Percentiles rank a stretch among this genome's conserved stretches.
These are phyloP conservation scores for Colletotrichum endophyticum DNA, from an alignment of 2,329 filamentous ascomycete genomes.

Conservation along the genomic window DNA sequence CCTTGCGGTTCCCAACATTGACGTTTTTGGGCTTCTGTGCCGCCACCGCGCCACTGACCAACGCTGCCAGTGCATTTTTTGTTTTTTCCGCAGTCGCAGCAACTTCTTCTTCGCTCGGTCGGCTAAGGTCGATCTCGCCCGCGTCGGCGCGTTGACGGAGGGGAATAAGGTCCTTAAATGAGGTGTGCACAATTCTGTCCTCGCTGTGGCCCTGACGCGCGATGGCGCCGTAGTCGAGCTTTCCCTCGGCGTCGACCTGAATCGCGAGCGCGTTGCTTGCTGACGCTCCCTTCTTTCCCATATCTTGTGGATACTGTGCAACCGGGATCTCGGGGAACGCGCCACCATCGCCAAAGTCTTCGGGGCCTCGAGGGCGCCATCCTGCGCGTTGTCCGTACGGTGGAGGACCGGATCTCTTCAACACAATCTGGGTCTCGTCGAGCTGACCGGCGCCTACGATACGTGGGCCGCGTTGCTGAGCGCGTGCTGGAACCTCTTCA, in stretches of 20 bases:
- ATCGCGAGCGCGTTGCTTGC: slow-evolving; percentile 89
- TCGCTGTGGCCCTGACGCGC: slow-evolving; percentile 87
- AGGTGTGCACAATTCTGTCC: slow-evolving; percentile 85
- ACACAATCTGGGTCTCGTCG: slow-evolving; percentile 83
- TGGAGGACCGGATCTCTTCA: slow-evolving; percentile 84
- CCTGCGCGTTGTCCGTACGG: slow-evolving; percentile 84
- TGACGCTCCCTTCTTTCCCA: slow-evolving; percentile 79
- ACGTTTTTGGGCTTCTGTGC: slow-evolving; percentile 97
- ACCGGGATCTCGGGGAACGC: slow-evolving; percentile 94
- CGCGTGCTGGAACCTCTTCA: slow-evolving; percentile 75
- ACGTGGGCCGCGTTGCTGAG: slow-evolving; percentile 79
- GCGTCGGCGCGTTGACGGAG: slow-evolving; percentile 91
- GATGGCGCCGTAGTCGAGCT: slow-evolving; percentile 96
- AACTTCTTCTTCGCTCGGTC: slow-evolving; percentile 85
- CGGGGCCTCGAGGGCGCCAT: slow-evolving; percentile 87
- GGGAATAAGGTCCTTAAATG: slow-evolving; percentile 96
- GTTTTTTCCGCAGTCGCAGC: slow-evolving; percentile 86
- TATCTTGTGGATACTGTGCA: slow-evolving; percentile 94
- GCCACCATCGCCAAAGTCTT: slow-evolving; percentile 96
- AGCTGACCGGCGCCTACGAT: slow-evolving; percentile 81
- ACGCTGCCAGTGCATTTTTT: slow-evolving; percentile 79
- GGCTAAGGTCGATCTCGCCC: slow-evolving; percentile 85
- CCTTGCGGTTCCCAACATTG: slow-evolving; percentile 78
- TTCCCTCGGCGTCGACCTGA: slow-evolving; percentile 88
- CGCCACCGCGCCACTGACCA: slow-evolving; percentile 85